Evolutionary conservation across 2,329 filamentous ascomycete species (phyloP), one percentile per base, ranked within the genome.

Genomic region (Pseudogymnoascus sp.): DNA sequence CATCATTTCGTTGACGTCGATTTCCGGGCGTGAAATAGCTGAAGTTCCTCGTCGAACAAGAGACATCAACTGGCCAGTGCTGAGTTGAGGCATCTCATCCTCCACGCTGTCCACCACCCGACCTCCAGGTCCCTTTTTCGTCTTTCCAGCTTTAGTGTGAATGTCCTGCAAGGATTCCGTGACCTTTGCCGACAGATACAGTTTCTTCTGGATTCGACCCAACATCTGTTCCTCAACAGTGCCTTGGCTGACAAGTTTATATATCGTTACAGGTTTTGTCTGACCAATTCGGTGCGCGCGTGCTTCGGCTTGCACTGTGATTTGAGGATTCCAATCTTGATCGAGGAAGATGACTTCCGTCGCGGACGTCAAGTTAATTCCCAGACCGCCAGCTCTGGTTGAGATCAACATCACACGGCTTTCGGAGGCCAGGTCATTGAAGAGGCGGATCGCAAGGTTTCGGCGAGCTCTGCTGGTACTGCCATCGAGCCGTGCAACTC

Each of bases 291-390:
- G 88, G 73, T 99, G 94, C 9, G 93, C 94, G 66, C 94, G 85
- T 34, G 91, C 95, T 41, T 97, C 80, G 0, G 94, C 94, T 72
- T 99, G 94, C 35, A 97, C 88, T 67, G 97, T 94, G 71, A 97
- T 93, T 70, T 99, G 93, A 0, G 94, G 94, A 64, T 99, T 99
- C 78, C 96, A 97, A 70, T 99, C 94, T 0, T 94, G 93, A 68
- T 99, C 94, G 59, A 97, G 84, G 65, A 99, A 96, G 66, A 99
- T 96, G 62, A 99, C 93, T 0, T 94, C 97, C 68, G 97, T 94
- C 2, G 94, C 94, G 7, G 91, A 95, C 0, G 93, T 93, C 61
- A 99, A 80, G 70, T 99, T 99, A 78, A 99, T 97, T 11, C 94
- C 94, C 0, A 99, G 91, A 68, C 94, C 94, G 60, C 94, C 94